These are phyloP conservation scores for Astathelohania contejeani DNA, from an alignment of 371 early-diverging fungal species.

Conservation along the genomic window DNA sequence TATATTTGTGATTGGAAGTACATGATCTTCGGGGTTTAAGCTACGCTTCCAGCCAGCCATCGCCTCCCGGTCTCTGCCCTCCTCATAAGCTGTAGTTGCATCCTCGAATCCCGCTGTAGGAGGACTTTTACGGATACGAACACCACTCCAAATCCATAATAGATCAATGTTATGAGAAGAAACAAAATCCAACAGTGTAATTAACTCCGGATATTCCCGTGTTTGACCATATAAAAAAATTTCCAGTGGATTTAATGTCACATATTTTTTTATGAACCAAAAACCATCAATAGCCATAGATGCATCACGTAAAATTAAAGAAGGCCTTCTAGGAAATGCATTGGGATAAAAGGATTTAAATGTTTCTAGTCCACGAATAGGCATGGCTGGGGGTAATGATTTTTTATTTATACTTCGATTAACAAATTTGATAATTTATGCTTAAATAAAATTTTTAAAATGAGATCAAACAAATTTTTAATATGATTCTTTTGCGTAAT, in stretches of 20 bases:
- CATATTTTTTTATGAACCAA: conserved; percentile 48
- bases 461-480: too few relatives aligned
- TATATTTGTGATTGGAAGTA: conserved; percentile 19
- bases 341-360: too few relatives aligned
- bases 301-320: conserved; percentile 26
- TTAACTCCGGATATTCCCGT: background rate
- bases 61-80: conserved; percentile 5
- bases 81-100: background rate
- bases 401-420: too few relatives aligned
- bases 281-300: conserved; percentile 45
- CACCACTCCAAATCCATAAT: conserved; percentile 51
- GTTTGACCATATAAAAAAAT: too few relatives aligned
- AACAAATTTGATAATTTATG: too few relatives aligned
- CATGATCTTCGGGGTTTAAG: conserved; percentile 21
- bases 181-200: conserved; percentile 1
- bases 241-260: conserved; percentile 10
- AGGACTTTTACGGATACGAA: conserved; percentile 8
- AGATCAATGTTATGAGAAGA: conserved; percentile 14
- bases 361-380: conserved; percentile 42
- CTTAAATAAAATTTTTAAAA: too few relatives aligned
- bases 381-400: too few relatives aligned
- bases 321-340: conserved; percentile 15
- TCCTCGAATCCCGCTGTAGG: background rate
- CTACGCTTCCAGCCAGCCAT: conserved; percentile 16
- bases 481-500: too few relatives aligned